phyloP scores from a whole-genome alignment of 345 rosid species.

The Citrus mangshanensis region DNA sequence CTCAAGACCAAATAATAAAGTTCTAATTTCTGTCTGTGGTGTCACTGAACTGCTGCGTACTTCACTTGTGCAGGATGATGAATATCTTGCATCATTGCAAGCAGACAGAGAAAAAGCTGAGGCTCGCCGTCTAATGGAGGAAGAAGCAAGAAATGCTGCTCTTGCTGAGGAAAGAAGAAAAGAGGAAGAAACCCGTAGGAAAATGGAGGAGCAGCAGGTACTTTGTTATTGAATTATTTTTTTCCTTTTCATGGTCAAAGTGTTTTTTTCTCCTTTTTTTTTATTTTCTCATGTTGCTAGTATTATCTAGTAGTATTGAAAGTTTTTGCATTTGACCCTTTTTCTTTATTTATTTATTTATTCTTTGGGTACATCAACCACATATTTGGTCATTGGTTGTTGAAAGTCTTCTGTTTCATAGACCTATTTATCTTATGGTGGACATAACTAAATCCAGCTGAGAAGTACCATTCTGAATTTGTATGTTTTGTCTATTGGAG shows the following conservation, averaged over 20 bases:
- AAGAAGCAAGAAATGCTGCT: conserved; percentile 72
- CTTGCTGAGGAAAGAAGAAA: conserved; percentile 66
- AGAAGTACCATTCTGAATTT: neutral
- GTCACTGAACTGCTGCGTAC: neutral
- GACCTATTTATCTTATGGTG: neutral
- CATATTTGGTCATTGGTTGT: neutral
- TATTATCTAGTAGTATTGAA: neutral
- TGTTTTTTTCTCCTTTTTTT: neutral
- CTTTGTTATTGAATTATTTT: neutral
- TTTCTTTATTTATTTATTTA: too few species aligned
- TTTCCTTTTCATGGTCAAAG: neutral
- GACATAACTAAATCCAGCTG: neutral
- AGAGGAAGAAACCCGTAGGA: conserved; percentile 74
- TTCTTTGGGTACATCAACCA: neutral
- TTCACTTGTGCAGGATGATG: conserved; percentile 74
- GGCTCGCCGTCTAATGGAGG: conserved; percentile 70
- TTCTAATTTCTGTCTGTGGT: neutral
- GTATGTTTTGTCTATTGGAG: neutral
- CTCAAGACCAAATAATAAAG: neutral
- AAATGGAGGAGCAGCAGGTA: conserved; percentile 91
- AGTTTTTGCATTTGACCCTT: too few species aligned
- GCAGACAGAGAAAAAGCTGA: conserved; percentile 97
- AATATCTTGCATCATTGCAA: conserved; percentile 89
- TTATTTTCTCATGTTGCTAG: neutral
- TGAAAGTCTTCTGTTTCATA: neutral